These are phyloP conservation scores for Backusella liffmaniae DNA, from an alignment of 192 early-diverging fungal genomes.

Conservation along the genomic window DNA sequence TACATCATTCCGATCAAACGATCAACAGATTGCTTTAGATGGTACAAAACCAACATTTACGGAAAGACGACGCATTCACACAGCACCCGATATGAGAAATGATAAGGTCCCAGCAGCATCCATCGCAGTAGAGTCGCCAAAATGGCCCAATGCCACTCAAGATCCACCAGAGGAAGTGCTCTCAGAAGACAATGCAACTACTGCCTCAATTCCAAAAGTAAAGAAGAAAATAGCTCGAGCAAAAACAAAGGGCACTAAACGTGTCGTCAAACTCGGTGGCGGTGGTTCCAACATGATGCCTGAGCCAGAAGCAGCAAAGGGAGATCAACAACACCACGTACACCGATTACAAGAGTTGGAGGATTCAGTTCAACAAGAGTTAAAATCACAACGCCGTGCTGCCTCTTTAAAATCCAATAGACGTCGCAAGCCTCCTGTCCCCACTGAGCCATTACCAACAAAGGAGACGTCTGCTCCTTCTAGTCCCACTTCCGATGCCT, in stretches of 20 bases:
- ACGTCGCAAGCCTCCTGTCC: conserved; percentile 12
- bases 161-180: not conserved
- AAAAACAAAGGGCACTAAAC: conserved; percentile 27
- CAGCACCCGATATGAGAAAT: not conserved
- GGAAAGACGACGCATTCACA: conserved; percentile 39
- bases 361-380: conserved; percentile 18
- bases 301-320: conserved; percentile 18
- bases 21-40: conserved; percentile 47
- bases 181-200: not conserved
- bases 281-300: conserved; percentile 12
- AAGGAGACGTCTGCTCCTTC: not conserved
- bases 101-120: conserved; percentile 6
- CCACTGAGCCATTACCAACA: conserved; percentile 1
- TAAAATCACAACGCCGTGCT: conserved; percentile 1
- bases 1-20: conserved; percentile 37
- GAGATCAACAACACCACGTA: conserved; percentile 12
- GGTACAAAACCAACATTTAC: conserved; percentile 47
- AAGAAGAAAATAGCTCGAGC: not conserved
- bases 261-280: conserved; percentile 27
- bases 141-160: not conserved
- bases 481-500: conserved; percentile 29
- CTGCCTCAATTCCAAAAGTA: conserved; percentile 2
- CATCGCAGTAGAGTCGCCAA: not conserved
- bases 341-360: conserved; percentile 14
- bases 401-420: conserved; percentile 19